phyloP scores from a whole-genome alignment of 169 alveolate species.

The Theileria annulata region DNA sequence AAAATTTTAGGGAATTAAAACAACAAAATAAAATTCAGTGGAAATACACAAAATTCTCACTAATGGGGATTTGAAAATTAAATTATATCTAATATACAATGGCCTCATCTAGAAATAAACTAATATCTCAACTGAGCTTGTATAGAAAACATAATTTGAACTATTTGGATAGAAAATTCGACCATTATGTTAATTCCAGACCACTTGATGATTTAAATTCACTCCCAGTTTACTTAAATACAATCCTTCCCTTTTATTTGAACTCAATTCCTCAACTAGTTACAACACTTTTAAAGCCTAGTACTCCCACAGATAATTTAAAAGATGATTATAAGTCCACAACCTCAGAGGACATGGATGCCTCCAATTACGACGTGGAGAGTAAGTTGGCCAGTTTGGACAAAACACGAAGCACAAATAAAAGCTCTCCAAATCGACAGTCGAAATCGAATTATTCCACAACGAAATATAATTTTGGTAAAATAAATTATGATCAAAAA shows the following conservation, averaged over 20 bases:
- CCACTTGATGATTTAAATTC: neutral
- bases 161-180: slow-evolving; percentile 6
- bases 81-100: neutral
- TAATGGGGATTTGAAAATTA: slow-evolving; percentile 10
- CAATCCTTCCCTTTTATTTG: slow-evolving; percentile 15
- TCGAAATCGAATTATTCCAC: neutral
- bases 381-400: slow-evolving; percentile 20
- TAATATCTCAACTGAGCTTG: slow-evolving; percentile 24
- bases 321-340: slow-evolving; percentile 30
- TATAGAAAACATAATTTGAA: slow-evolving; percentile 24
- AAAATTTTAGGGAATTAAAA: neutral
- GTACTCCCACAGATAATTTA: neutral
- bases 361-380: slow-evolving; percentile 43
- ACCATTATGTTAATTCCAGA: neutral
- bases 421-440: neutral
- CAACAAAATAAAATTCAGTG: neutral
- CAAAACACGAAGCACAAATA: slow-evolving; percentile 1
- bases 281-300: neutral
- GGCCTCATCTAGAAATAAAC: slow-evolving; percentile 30
- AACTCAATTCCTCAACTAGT: neutral
- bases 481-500: neutral
- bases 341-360: slow-evolving; percentile 47
- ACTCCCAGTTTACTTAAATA: slow-evolving; percentile 6
- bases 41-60: neutral
- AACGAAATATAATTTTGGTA: neutral